Conservation (phyloP, 306 rosid species). For the Delonix regia region DNA sequence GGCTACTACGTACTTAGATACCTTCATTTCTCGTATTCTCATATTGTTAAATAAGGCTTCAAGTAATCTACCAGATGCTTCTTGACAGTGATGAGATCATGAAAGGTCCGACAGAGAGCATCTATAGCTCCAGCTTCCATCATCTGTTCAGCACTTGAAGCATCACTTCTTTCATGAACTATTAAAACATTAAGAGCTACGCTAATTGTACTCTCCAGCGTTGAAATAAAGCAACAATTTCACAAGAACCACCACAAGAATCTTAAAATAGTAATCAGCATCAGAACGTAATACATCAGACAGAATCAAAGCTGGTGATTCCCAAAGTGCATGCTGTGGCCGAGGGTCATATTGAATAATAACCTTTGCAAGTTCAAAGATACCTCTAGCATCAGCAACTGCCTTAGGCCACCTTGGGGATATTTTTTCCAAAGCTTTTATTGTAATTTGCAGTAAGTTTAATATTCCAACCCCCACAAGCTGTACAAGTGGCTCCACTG, state of each 20-base stretch:
- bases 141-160: slow-evolving; percentile 87
- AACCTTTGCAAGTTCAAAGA: slow-evolving; percentile 93
- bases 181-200: slow-evolving; percentile 77
- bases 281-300: slow-evolving; percentile 75
- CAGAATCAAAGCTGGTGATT: slow-evolving; percentile 93
- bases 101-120: slow-evolving; percentile 72
- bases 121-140: slow-evolving; percentile 89
- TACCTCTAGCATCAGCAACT: slow-evolving; percentile 96
- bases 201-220: slow-evolving; percentile 74
- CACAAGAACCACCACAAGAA: slow-evolving; percentile 93
- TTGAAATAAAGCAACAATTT: slow-evolving; percentile 89
- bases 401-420: slow-evolving; percentile 95
- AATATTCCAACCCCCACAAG: slow-evolving; percentile 97
- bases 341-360: slow-evolving; percentile 96
- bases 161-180: slow-evolving; percentile 77
- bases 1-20: slow-evolving; percentile 84
- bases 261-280: slow-evolving; percentile 84
- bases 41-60: slow-evolving; percentile 90
- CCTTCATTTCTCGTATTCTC: slow-evolving; percentile 89
- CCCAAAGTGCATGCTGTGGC: slow-evolving; percentile 93
- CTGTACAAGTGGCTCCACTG: slow-evolving; percentile 94
- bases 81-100: slow-evolving; percentile 96
- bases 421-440: slow-evolving; percentile 87
- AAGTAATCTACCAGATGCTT: slow-evolving; percentile 82
- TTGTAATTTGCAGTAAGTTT: slow-evolving; percentile 90